Evolutionary conservation across 2,329 filamentous ascomycete species (phyloP), one percentile per base, ranked within the genome.

Genomic region (Colletotrichum lindemuthianum): DNA sequence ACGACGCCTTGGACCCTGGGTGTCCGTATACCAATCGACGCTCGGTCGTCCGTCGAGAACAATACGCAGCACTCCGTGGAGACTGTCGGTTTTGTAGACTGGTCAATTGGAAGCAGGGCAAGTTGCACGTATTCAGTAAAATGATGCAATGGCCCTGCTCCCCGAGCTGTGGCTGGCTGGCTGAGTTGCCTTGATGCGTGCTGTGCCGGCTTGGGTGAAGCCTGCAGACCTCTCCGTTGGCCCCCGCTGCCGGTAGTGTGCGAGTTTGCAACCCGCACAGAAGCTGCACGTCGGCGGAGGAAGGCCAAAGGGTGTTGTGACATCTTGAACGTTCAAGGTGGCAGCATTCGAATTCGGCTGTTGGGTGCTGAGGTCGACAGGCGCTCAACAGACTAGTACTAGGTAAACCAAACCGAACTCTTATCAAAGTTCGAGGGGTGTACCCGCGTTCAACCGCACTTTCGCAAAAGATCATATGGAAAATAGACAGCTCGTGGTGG

Each of bases 241-340:
- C 43, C 54, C 43, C 54, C 54, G 44, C 43, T 57, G 54, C 54
- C 54, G 54, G 54, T 36, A 57, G 44, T 57, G 54, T n/a, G 24
- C 11, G 56, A 39, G 52, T 24, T 34, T 39, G 50, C 45, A 43
- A 48, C 59, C 59, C 48, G 50, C 61, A 54, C 57, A 45, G 57
- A 52, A 65, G 16, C n/a, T 65, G 44, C 61, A 49, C 39, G 58
- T 37, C 32, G 45, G 43, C 24, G 34, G 34, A 33, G 40, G 48
- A 39, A n/a, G 36, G 40, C 50, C 33, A 36, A 47, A 16, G 33
- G 36, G 40, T 61, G 57, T 40, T 61, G 47, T 61, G 61, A 36
- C 37, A 34, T 16, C 15, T 40, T 41, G 34, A 32, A 40, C 24
- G 24, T 44, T 47, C 58, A 58, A 65, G 61, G 34, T 24, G 24